These are phyloP conservation scores for Hansfordia pulvinata DNA, from an alignment of 2,329 filamentous ascomycete species.

Conservation along the genomic window DNA sequence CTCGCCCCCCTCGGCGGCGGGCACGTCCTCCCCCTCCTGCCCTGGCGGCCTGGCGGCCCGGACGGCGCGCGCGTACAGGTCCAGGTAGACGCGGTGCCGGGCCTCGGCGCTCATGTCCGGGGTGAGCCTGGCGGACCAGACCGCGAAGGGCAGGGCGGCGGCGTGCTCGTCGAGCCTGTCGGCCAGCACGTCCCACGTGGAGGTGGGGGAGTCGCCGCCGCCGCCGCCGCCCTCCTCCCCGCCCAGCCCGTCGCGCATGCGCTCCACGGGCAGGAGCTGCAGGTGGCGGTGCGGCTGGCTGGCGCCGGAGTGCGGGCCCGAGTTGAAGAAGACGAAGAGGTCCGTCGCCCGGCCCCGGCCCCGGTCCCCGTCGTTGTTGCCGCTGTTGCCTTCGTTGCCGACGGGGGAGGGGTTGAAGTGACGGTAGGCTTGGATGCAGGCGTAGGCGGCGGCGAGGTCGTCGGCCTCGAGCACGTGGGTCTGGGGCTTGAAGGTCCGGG, in stretches of 20 bases:
- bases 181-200: constrained; percentile 35
- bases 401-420: constrained; percentile 8
- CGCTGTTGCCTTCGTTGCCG: constrained; percentile 7
- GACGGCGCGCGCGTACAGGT: constrained; percentile 31
- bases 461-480: constrained; percentile 44
- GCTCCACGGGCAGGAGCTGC: constrained; percentile 53
- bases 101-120: constrained; percentile 19
- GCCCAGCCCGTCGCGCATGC: constrained; percentile 43
- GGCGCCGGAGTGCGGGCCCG: constrained; percentile 52
- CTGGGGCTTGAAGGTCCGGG: constrained; percentile 49
- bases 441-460: constrained; percentile 48
- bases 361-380: constrained; percentile 2
- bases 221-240: constrained; percentile 6
- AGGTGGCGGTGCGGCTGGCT: constrained; percentile 61
- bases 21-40: constrained; percentile 1
- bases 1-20: constrained; percentile 10
- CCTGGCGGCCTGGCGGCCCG: constrained; percentile 6
- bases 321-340: constrained; percentile 59
- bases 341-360: constrained; percentile 15
- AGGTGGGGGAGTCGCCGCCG: constrained; percentile 3
- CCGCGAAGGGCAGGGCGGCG: constrained; percentile 24
- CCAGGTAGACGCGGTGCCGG: constrained; percentile 28
- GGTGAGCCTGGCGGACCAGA: constrained; percentile 26
- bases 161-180: constrained; percentile 17
- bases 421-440: constrained; percentile 45